These are phyloP conservation scores for Globisporangium uncinulatum DNA, from an alignment of 352 stramenopile species.

Conservation along the genomic window DNA sequence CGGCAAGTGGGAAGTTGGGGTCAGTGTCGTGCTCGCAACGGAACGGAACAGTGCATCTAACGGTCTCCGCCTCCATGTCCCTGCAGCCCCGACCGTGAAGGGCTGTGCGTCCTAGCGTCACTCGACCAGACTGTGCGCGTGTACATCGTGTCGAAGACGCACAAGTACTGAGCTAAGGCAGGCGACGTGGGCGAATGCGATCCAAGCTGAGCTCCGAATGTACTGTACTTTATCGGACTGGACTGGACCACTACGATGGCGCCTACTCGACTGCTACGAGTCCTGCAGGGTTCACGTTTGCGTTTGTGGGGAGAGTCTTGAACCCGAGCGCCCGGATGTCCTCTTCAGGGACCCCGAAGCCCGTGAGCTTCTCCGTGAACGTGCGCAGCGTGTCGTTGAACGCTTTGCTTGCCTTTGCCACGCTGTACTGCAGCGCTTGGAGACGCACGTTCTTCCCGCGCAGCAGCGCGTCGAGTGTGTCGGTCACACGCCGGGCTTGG, in stretches of 20 bases:
- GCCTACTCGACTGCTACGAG: slow-evolving; percentile 47
- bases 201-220: too few species aligned
- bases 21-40: neutral
- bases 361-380: slow-evolving; percentile 55
- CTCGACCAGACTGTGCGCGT: slow-evolving; percentile 95
- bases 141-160: slow-evolving; percentile 95
- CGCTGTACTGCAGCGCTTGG: slow-evolving; percentile 50
- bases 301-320: slow-evolving; percentile 42
- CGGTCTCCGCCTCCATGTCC: neutral
- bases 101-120: slow-evolving; percentile 87
- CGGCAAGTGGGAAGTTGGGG: too few species aligned
- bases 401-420: slow-evolving; percentile 69
- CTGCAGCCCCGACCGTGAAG: slow-evolving; percentile 85
- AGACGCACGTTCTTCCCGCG: slow-evolving; percentile 56
- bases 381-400: slow-evolving; percentile 77
- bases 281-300: slow-evolving; percentile 60
- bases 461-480: slow-evolving; percentile 61
- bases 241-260: neutral
- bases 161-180: slow-evolving; percentile 80
- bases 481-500: slow-evolving; percentile 61
- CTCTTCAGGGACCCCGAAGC: slow-evolving; percentile 71
- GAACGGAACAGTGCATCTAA: too few species aligned
- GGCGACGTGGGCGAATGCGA: neutral
- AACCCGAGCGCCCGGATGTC: slow-evolving; percentile 66
- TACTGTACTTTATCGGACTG: neutral